Evolutionary conservation across 2,329 filamentous ascomycete genomes (phyloP).

Genomic region (Venturiaceae sp.): DNA sequence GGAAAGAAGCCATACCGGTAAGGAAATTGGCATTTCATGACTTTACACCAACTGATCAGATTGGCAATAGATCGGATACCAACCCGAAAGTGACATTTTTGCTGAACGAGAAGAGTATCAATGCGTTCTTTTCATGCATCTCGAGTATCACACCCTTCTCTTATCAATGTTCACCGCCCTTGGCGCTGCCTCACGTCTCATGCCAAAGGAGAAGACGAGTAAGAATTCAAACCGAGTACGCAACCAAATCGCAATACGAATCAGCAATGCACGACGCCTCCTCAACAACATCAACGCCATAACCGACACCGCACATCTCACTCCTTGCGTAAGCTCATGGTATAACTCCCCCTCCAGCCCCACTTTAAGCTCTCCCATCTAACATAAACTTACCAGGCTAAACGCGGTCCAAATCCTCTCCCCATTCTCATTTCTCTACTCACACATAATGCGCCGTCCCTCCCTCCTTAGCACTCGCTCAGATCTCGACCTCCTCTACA

Average conservation of each 20-base stretch:
- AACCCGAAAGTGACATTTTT: slow-evolving; percentile 1
- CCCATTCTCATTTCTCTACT: slow-evolving; percentile 2
- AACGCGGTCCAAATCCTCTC: not conserved
- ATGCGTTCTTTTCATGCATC: not conserved
- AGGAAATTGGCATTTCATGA: not conserved
- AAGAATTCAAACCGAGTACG: not conserved
- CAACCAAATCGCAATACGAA: not conserved
- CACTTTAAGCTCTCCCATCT: not conserved
- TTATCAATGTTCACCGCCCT: not conserved
- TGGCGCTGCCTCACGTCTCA: not conserved
- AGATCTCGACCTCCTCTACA: slow-evolving; percentile 4
- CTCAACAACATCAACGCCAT: not conserved
- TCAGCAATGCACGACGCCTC: slow-evolving; percentile 1
- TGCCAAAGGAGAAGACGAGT: not conserved
- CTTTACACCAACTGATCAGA: not conserved
- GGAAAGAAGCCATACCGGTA: not conserved
- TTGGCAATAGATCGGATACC: not conserved
- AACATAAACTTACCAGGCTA: not conserved
- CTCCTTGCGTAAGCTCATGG: not conserved
- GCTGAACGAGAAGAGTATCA: slow-evolving; percentile 2
- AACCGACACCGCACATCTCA: not conserved
- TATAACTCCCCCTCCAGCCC: not conserved
- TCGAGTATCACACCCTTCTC: slow-evolving; percentile 3
- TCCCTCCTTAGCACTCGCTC: not conserved
- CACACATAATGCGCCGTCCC: not conserved